A percentile compares a stretch with the other conserved stretches of the same genome.
phyloP scores from a whole-genome alignment of 768 basidiomycete genomes.

The Boletus fagicola region DNA sequence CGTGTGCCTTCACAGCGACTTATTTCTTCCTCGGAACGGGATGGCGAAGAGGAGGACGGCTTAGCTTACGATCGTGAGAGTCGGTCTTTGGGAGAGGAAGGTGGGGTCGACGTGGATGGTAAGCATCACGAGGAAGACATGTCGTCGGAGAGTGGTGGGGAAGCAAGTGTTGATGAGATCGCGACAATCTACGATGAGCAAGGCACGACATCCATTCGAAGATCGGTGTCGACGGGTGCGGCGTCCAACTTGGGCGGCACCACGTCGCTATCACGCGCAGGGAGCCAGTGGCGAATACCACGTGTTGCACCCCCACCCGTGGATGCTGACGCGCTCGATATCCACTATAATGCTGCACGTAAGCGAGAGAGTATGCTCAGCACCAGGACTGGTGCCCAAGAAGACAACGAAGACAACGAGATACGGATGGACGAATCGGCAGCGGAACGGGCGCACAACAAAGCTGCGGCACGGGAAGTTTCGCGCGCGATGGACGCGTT shows the following conservation, averaged over 20 bases:
- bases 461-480: conserved; percentile 68
- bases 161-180: conserved; percentile 1
- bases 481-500: conserved; percentile 63
- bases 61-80: conserved; percentile 28
- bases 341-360: background rate
- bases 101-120: background rate
- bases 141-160: conserved; percentile 11
- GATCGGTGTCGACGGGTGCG: conserved; percentile 9
- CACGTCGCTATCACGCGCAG: conserved; percentile 12
- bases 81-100: conserved; percentile 6
- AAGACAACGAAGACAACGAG: conserved; percentile 30
- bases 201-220: conserved; percentile 3
- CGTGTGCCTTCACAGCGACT: conserved; percentile 33
- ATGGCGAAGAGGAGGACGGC: conserved; percentile 29
- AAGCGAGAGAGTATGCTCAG: conserved; percentile 6
- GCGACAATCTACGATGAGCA: background rate
- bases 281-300: conserved; percentile 29
- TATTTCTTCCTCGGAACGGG: conserved; percentile 34
- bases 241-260: background rate
- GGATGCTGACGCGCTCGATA: conserved; percentile 22
- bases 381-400: conserved; percentile 4
- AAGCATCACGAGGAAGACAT: conserved; percentile 16
- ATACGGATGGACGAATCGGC: conserved; percentile 27
- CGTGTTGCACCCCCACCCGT: conserved; percentile 42
- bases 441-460: conserved; percentile 56